Conservation (phyloP, 2,329 filamentous ascomycete genomes). For the Waltergamsia citrina region DNA sequence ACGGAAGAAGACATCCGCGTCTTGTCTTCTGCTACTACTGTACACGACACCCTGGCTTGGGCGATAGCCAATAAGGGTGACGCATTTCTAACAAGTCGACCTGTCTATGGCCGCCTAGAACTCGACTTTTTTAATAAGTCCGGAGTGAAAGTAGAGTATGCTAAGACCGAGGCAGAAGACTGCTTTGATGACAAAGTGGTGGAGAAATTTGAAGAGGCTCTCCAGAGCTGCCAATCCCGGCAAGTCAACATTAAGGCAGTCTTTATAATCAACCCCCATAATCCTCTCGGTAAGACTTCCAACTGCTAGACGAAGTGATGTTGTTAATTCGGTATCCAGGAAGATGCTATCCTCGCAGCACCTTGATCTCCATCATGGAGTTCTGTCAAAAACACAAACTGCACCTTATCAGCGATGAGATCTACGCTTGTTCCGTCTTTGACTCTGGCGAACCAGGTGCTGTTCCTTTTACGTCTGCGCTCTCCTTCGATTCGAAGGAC, state of each 20-base stretch:
- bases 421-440: slow-evolving; percentile 45
- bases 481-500: slow-evolving; percentile 31
- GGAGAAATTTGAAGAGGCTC: slow-evolving; percentile 32
- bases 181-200: slow-evolving; percentile 33
- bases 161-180: slow-evolving; percentile 29
- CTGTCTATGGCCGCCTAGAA: slow-evolving; percentile 38
- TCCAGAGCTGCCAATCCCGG: slow-evolving; percentile 18
- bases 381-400: slow-evolving; percentile 39
- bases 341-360: slow-evolving; percentile 31
- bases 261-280: slow-evolving; percentile 43
- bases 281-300: slow-evolving; percentile 32
- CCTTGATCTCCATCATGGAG: slow-evolving; percentile 31
- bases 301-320: not conserved
- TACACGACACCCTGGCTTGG: slow-evolving; percentile 29
- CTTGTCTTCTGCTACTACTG: slow-evolving; percentile 23
- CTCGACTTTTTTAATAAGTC: slow-evolving; percentile 35
- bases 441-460: slow-evolving; percentile 18
- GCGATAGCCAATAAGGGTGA: slow-evolving; percentile 25
- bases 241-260: slow-evolving; percentile 33
- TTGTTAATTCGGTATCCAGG: slow-evolving; percentile 9
- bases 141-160: slow-evolving; percentile 32
- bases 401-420: slow-evolving; percentile 48
- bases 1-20: slow-evolving; percentile 19
- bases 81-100: slow-evolving; percentile 26
- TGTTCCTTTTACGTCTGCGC: slow-evolving; percentile 34